Conservation (phyloP, 495 filamentous ascomycete genomes). For the Talaromyces wortmannii region DNA sequence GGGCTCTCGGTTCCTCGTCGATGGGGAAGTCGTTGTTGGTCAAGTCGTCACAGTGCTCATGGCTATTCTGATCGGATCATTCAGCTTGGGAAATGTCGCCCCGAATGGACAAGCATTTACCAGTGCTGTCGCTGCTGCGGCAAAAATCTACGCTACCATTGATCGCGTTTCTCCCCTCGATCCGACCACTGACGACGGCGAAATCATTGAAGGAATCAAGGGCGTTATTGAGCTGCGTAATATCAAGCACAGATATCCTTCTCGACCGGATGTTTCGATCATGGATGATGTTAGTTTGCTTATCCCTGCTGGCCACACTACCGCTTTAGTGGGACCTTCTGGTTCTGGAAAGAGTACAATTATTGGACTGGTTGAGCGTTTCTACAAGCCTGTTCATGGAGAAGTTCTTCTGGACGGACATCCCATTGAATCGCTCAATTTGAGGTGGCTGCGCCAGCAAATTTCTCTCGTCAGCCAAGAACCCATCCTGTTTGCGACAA, state of each 20-base stretch:
- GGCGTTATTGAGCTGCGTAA: conserved; percentile 77
- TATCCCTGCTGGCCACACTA: conserved; percentile 80
- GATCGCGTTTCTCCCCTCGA: conserved; percentile 86
- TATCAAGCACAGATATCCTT: conserved; percentile 91
- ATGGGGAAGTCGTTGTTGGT: conserved; percentile 50
- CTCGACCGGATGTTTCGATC: conserved; percentile 79
- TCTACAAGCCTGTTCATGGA: conserved; percentile 83
- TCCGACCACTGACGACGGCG: conserved; percentile 63
- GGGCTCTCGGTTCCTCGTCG: conserved; percentile 72
- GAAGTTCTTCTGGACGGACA: conserved; percentile 76
- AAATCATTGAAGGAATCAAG: conserved; percentile 60
- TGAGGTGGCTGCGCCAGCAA: conserved; percentile 87
- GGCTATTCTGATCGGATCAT: conserved; percentile 85
- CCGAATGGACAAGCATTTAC: conserved; percentile 83
- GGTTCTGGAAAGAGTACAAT: conserved; percentile 91
- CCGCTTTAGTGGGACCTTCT: conserved; percentile 79
- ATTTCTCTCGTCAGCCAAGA: conserved; percentile 88
- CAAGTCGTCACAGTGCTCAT: conserved; percentile 72
- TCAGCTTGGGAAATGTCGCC: conserved; percentile 81
- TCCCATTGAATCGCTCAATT: conserved; percentile 73
- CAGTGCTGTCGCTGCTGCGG: conserved; percentile 71
- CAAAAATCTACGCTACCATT: conserved; percentile 89
- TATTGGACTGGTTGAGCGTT: conserved; percentile 84
- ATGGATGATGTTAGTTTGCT: conserved; percentile 74
- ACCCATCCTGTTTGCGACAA: conserved; percentile 62